Evolutionary conservation across 257 asterid species (phyloP).

Genomic region (Misopates orontium): DNA sequence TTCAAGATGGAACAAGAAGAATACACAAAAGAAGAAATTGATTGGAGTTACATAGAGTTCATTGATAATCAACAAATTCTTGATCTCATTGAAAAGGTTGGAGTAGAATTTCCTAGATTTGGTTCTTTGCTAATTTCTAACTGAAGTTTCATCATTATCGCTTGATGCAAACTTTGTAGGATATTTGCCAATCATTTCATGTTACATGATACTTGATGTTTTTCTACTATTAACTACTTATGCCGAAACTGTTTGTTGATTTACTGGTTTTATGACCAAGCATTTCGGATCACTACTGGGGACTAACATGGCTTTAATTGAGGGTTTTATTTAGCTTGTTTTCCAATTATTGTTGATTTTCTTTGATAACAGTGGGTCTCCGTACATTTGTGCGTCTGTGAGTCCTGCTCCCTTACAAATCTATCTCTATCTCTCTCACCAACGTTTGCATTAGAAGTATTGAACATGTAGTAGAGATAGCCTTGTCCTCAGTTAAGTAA

Average conservation of each 20-base stretch:
- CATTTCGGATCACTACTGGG: background rate
- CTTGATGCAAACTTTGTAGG: background rate
- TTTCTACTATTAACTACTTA: background rate
- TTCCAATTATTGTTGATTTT: background rate
- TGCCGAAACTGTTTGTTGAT: background rate
- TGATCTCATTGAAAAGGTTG: constrained; percentile 92
- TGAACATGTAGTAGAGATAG: background rate
- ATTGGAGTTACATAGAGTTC: constrained; percentile 92
- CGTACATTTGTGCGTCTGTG: background rate
- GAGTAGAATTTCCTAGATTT: constrained; percentile 1
- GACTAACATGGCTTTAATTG: background rate
- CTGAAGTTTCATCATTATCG: background rate
- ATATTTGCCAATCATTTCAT: constrained; percentile 8
- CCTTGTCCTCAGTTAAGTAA: constrained; percentile 1
- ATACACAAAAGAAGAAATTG: constrained; percentile 83
- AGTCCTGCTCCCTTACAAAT: background rate
- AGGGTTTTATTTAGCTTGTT: constrained; percentile 7
- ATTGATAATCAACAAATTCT: constrained; percentile 89
- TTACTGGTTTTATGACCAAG: background rate
- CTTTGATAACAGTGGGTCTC: background rate
- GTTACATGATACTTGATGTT: background rate
- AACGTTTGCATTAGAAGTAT: too few relatives aligned
- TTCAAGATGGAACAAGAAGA: constrained; percentile 98
- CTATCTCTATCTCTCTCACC: background rate
- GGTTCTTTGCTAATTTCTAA: background rate